Conservation (phyloP, 257 asterid species). For the Thymus quinquecostatus region DNA sequence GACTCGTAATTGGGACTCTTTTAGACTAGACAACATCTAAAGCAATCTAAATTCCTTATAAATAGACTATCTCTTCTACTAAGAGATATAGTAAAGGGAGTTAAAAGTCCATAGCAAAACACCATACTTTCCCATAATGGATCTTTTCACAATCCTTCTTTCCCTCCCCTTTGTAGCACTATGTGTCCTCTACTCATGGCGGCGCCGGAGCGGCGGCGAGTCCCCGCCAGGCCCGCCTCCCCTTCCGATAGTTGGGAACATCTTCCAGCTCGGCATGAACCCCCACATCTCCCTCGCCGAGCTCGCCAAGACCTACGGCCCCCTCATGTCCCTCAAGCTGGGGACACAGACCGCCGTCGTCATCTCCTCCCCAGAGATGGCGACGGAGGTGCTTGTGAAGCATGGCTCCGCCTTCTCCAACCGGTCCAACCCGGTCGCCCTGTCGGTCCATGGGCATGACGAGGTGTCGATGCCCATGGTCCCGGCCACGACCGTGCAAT, state of each 20-base stretch:
- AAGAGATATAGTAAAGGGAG: too few relatives aligned
- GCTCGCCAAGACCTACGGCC: conserved; percentile 9
- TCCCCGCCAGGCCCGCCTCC: neutral
- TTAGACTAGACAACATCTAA: too few relatives aligned
- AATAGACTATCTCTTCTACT: too few relatives aligned
- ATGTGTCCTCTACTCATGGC: neutral
- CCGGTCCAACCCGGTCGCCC: neutral
- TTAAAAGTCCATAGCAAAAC: too few relatives aligned
- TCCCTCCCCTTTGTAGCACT: neutral
- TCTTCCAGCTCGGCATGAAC: neutral
- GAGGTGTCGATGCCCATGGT: too few relatives aligned
- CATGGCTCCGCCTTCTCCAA: neutral
- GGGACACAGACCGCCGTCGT: neutral
- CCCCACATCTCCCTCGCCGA: neutral
- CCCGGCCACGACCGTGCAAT: neutral
- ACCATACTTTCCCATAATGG: neutral
- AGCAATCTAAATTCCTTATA: too few relatives aligned
- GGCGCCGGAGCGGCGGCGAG: neutral
- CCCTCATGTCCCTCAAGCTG: neutral
- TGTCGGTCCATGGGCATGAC: neutral
- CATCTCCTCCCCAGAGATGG: neutral
- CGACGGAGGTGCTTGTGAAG: neutral
- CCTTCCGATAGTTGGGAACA: neutral
- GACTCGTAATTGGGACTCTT: too few relatives aligned
- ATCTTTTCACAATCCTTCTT: neutral